Evolutionary conservation across 2,329 filamentous ascomycete genomes (phyloP), one percentile per base, ranked within the genome.

Genomic region (Fusarium mangiferae): DNA sequence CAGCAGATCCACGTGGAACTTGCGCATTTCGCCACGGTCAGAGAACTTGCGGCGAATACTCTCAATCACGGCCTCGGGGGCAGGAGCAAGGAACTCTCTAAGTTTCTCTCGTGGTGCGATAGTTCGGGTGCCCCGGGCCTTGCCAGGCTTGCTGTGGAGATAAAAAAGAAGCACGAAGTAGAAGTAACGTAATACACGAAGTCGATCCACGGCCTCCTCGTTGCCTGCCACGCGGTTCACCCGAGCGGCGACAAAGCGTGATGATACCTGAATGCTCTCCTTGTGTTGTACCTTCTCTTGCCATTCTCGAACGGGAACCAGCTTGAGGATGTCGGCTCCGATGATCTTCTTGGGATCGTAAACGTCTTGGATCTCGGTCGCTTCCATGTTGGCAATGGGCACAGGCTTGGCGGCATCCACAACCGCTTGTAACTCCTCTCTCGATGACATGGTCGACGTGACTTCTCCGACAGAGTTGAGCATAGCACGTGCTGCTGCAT

Each of bases 261-360:
- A 93, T 46, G 82, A 83, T 39, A 91, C 83, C 51, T 87, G 80
- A 42, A 93, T 85, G 60, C 86, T 85, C 74, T 91, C 85, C 38
- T 87, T 87, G 30, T 87, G 86, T 75, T 88, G 87, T n/a, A 88
- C 86, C 54, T 88, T 87, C 66, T 94, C 90, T 73, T 92, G 87
- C 94, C 94, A 96, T 74, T 94, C 91, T 78, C 90, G 90, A 66
- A 95, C 88, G 17, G 91, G 89, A 13, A 96, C 86, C 18, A 90
- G 84, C 58, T 90, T 89, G 80, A 95, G 87, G 30, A 93, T 88
- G 42, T 93, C 91, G 28, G 84, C 82, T 4, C 92, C 92, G 60
- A 96, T 90, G 42, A 96, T 85, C 13, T 85, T 85, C 36, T 90
- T 86, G 22, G 90, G 86, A 8, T 91, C 86, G 82, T 96, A 96